Evolutionary conservation across 2,329 filamentous ascomycete genomes (phyloP).

Genomic region (Chrysosporium queenslandicum): DNA sequence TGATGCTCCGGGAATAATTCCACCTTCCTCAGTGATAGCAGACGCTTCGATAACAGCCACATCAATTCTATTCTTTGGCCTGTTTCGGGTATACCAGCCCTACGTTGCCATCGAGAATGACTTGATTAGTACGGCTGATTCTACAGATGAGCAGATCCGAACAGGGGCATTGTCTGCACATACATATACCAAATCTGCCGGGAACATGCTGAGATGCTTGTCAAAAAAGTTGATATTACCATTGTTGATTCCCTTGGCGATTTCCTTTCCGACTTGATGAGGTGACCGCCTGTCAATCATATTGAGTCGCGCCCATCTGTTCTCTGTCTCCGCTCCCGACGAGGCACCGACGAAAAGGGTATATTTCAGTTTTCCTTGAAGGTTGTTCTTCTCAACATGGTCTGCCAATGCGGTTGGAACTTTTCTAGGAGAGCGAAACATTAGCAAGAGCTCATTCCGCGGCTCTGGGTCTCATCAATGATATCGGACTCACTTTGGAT

Average conservation of each 20-base stretch:
- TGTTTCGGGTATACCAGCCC: conserved; percentile 76
- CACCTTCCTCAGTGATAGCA: conserved; percentile 78
- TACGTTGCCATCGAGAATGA: conserved; percentile 22
- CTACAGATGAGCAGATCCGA: background rate
- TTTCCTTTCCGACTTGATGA: conserved; percentile 84
- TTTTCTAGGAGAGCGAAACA: conserved; percentile 46
- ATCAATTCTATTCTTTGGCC: conserved; percentile 62
- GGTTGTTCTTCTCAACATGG: conserved; percentile 75
- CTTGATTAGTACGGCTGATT: background rate
- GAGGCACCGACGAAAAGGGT: conserved; percentile 83
- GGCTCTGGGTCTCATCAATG: background rate
- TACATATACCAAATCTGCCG: conserved; percentile 71
- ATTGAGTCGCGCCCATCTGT: conserved; percentile 76
- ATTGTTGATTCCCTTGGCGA: conserved; percentile 81
- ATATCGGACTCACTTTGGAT: conserved; percentile 58
- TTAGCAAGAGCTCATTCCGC: background rate
- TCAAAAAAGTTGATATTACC: conserved; percentile 87
- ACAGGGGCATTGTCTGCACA: conserved; percentile 12
- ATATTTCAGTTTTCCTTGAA: conserved; percentile 78
- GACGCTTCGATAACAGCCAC: conserved; percentile 78
- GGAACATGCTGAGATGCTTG: conserved; percentile 90
- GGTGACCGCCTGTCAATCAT: conserved; percentile 82
- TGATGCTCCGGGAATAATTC: conserved; percentile 76
- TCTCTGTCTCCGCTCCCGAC: conserved; percentile 80
- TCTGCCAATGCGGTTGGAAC: conserved; percentile 75